Base-by-base conservation (phyloP, 2,329 filamentous ascomycete genomes). In the Drechmeria coniospora region DNA sequence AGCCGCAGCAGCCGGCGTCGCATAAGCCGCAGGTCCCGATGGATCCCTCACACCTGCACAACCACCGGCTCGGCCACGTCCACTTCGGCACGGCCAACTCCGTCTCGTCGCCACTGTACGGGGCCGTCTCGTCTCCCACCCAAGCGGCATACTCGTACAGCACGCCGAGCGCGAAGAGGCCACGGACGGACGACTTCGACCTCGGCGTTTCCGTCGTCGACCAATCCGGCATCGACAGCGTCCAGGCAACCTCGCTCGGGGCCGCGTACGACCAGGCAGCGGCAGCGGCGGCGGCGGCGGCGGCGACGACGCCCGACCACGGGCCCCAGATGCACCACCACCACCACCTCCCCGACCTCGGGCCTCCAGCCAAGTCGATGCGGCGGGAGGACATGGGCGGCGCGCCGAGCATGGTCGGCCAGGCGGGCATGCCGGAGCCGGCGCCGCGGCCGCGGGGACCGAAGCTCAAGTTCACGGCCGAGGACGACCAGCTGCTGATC, bases 381-480 rank as follows among this genome's bases (percentile, higher is more conserved):
- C 62, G 73, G 39, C 61, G 71, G 44, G 66, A 72, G 42, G 63
- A 65, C 39, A 48, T 51, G 39, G 54, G 71, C 56, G 59, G 79
- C 7, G 77, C 79, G 18, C 79, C 80, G n/a, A 90, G 77, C 44
- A 76, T 92, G 25, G 82, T 93, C 28, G 83, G 83, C 23, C 76
- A 84, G 47, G 74, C 68, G 23, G 84, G 84, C 27, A 93, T 93
- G 84, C 86, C 86, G 10, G 56, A 68, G 22, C 84, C 84, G 29
- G 84, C 83, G 23, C 70, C 78, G 28, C 63, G 79, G 41, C 86
- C 86, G 8, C 73, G 80, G 34, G 83, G 82, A 3, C 84, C 84
- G 6, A 94, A 93, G 56, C 64, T 92, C 41, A 93, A 93, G 54
- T 94, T 94, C 47, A 93, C 84, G 1, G 74, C 81, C 8, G 84